Base-by-base conservation (phyloP, 805 yeast species). In the Metschnikowia lochheadii region DNA sequence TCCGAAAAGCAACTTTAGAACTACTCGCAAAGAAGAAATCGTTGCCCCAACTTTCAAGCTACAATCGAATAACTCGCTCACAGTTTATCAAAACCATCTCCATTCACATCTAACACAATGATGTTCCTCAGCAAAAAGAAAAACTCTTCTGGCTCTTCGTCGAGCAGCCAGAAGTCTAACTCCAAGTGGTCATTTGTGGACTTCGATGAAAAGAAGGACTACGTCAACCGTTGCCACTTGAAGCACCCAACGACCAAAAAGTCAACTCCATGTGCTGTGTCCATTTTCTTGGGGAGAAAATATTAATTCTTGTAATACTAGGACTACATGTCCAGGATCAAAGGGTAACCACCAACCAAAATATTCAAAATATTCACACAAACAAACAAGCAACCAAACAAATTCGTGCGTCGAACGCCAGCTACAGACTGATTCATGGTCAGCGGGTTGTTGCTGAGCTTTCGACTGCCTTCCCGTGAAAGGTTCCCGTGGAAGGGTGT, bases 181-280 rank as follows among this genome's bases (percentile, higher is more conserved):
- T 49, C 55, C n/a, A 51, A 57, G 26, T 68, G 64, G 53, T 56
- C 62, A 18, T 70, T 69, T 54, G 60, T 65, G 41, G 67, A 69
- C 53, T 73, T 73, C 58, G 78, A 73, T 54, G 78, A 73, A 54
- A 73, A 73, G 65, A 72, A 73, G 57, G 78, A 73, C 54, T 73
- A 73, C 56, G 66, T 59, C n/a, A 68, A 67, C 51, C 63, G 78
- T 49, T 73, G 77, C 59, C 63, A 67, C 42, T 41, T 63, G 53
- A 70, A 65, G 57, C 56, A 60, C 35, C 52, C 54, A 10, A 34
- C 56, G 20, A 32, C 60, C 44, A 56, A 54, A 55, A 48, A 58
- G 44, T 67, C 54, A 14, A 51, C 58, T 13, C 66, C 75, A 21
- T 62, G 54, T 21, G 44, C 65, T 11, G 69, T 72, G 32, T 64